Evolutionary conservation across 371 early-diverging fungal species (phyloP).

Genomic region (Apophysomyces ossiformis): DNA sequence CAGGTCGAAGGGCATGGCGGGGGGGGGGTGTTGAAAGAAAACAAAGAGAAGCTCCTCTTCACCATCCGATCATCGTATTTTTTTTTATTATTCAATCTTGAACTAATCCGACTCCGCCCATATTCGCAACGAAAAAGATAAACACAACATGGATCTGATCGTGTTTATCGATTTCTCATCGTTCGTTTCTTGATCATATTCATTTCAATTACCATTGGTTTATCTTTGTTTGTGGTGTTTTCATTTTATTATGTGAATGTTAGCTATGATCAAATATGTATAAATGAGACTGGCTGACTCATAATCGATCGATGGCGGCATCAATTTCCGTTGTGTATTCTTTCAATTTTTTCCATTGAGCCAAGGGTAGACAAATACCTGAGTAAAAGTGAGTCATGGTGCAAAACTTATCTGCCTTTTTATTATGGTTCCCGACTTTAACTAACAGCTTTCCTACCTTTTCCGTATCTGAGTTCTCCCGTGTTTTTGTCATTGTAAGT

Average conservation of each 20-base stretch:
- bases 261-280: background rate
- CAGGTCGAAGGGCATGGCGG: constrained; percentile 65
- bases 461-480: constrained; percentile 17
- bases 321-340: constrained; percentile 31
- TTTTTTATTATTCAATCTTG: constrained; percentile 1
- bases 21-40: background rate
- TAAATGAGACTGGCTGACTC: background rate
- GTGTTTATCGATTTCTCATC: background rate
- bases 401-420: too few species aligned
- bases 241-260: background rate
- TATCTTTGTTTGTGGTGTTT: too few species aligned
- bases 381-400: background rate
- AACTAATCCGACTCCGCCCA: constrained; percentile 4
- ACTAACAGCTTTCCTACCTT: constrained; percentile 10
- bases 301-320: constrained; percentile 19
- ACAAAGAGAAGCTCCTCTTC: background rate
- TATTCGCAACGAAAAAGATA: background rate
- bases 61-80: background rate
- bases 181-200: background rate
- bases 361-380: constrained; percentile 34
- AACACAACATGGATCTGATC: too few species aligned
- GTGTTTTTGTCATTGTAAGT: constrained; percentile 15
- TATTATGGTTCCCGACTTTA: background rate
- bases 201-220: too few species aligned
- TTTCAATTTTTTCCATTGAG: constrained; percentile 34